Evolutionary conservation across 352 stramenopile species (phyloP).

Genomic region (Pythium brassicae): DNA sequence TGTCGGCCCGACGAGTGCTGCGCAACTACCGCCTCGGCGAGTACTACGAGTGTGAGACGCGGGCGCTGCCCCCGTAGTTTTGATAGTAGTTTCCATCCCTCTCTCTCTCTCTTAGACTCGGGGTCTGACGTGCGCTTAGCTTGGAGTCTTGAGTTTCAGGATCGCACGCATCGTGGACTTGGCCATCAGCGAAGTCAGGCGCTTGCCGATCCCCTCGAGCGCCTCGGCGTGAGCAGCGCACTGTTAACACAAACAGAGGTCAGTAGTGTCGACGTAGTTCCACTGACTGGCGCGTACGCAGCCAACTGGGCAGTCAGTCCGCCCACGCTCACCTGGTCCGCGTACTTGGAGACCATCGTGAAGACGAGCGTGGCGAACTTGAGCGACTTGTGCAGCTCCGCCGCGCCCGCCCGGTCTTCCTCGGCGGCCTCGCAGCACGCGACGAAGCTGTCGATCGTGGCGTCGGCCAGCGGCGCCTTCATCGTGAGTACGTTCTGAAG

Average conservation of each 20-base stretch:
- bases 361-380: slow-evolving; percentile 68
- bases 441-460: slow-evolving; percentile 48
- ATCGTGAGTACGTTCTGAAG: slow-evolving; percentile 69
- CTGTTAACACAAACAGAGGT: slow-evolving; percentile 5
- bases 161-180: slow-evolving; percentile 63
- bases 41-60: slow-evolving; percentile 59
- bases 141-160: slow-evolving; percentile 65
- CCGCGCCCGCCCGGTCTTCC: slow-evolving; percentile 27
- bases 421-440: slow-evolving; percentile 34
- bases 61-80: slow-evolving; percentile 18
- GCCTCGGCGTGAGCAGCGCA: slow-evolving; percentile 36
- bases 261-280: too few relatives aligned
- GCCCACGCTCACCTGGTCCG: slow-evolving; percentile 20
- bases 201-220: slow-evolving; percentile 36
- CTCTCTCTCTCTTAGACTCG: not conserved
- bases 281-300: not conserved
- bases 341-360: slow-evolving; percentile 59
- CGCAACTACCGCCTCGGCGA: slow-evolving; percentile 57
- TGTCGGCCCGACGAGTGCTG: slow-evolving; percentile 33
- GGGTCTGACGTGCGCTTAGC: too few relatives aligned
- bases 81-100: not conserved
- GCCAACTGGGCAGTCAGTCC: not conserved
- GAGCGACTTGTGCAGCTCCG: slow-evolving; percentile 33
- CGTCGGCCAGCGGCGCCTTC: slow-evolving; percentile 38
- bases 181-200: slow-evolving; percentile 52